Evolutionary conservation across 2,329 filamentous ascomycete genomes (phyloP).

Genomic region (Paramyrothecium roridum): DNA sequence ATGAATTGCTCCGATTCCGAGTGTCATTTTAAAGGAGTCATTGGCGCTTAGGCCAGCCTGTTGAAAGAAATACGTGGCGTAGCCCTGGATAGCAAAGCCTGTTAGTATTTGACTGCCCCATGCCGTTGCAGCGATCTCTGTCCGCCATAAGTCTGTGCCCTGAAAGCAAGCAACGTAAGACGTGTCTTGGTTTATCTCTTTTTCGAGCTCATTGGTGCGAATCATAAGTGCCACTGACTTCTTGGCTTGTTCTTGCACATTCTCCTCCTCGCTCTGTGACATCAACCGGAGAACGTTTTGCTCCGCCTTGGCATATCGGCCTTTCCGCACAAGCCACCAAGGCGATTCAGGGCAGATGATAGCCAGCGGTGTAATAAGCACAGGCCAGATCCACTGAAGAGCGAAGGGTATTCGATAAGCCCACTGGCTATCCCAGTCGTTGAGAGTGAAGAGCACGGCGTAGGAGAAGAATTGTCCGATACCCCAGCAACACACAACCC

Average conservation of each 20-base stretch:
- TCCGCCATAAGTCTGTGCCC: slow-evolving; percentile 40
- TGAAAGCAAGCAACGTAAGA: slow-evolving; percentile 40
- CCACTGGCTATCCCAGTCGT: slow-evolving; percentile 10
- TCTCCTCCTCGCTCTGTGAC: no score
- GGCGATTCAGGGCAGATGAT: slow-evolving; percentile 30
- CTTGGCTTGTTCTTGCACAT: neutral
- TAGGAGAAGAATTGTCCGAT: no score
- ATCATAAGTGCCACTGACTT: no score
- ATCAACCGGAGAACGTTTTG: neutral
- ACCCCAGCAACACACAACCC: no score
- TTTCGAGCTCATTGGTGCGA: neutral
- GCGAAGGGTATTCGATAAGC: slow-evolving; percentile 21
- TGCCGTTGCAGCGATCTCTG: slow-evolving; percentile 32
- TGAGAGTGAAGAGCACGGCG: slow-evolving; percentile 20
- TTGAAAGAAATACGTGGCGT: slow-evolving; percentile 39
- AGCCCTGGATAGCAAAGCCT: slow-evolving; percentile 29
- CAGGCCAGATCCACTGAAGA: slow-evolving; percentile 19
- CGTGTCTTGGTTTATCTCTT: slow-evolving; percentile 8
- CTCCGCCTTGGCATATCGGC: slow-evolving; percentile 24
- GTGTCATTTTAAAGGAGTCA: slow-evolving; percentile 8
- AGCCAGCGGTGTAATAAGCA: slow-evolving; percentile 5
- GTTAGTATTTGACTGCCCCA: slow-evolving; percentile 32
- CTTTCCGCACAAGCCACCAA: slow-evolving; percentile 36
- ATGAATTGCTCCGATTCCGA: slow-evolving; percentile 29
- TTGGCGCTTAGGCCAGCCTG: slow-evolving; percentile 33